Conservation (phyloP, 805 yeast genomes). For the Candida adriatica region DNA sequence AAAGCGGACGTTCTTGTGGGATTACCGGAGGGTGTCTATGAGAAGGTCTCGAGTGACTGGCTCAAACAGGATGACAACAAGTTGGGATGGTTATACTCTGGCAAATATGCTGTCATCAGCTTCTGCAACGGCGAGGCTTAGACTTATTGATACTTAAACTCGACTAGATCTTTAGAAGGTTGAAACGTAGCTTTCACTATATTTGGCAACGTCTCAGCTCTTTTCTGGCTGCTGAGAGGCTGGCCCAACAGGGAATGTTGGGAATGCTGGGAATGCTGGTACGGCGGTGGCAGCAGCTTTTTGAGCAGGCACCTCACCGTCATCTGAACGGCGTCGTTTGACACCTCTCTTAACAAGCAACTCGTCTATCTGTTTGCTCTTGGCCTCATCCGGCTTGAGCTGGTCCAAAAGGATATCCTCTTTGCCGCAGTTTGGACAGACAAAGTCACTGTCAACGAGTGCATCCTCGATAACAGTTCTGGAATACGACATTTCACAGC, state of each 20-base stretch:
- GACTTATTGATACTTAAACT: slow-evolving; percentile 1
- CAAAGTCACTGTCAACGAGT: slow-evolving; percentile 76
- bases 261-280: slow-evolving; percentile 11
- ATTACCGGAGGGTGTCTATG: slow-evolving; percentile 64
- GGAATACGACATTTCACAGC: slow-evolving; percentile 59
- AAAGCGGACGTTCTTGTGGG: slow-evolving; percentile 96
- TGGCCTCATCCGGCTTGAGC: slow-evolving; percentile 53
- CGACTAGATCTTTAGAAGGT: background rate
- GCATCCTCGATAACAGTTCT: slow-evolving; percentile 56
- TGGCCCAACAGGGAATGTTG: background rate
- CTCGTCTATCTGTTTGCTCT: slow-evolving; percentile 45
- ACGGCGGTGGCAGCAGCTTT: slow-evolving; percentile 1
- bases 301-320: slow-evolving; percentile 2
- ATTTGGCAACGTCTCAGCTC: background rate
- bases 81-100: slow-evolving; percentile 79
- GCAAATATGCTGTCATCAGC: slow-evolving; percentile 90
- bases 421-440: slow-evolving; percentile 79
- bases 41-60: slow-evolving; percentile 57
- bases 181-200: background rate
- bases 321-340: slow-evolving; percentile 14
- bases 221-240: background rate
- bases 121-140: slow-evolving; percentile 35
- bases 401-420: slow-evolving; percentile 74
- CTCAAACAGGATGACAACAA: slow-evolving; percentile 54
- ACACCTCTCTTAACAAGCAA: slow-evolving; percentile 35